A percentile compares a stretch with the other conserved stretches of the same genome.
phyloP scores from a whole-genome alignment of 768 basidiomycete species.

The Omphalotus guepiniiformis region DNA sequence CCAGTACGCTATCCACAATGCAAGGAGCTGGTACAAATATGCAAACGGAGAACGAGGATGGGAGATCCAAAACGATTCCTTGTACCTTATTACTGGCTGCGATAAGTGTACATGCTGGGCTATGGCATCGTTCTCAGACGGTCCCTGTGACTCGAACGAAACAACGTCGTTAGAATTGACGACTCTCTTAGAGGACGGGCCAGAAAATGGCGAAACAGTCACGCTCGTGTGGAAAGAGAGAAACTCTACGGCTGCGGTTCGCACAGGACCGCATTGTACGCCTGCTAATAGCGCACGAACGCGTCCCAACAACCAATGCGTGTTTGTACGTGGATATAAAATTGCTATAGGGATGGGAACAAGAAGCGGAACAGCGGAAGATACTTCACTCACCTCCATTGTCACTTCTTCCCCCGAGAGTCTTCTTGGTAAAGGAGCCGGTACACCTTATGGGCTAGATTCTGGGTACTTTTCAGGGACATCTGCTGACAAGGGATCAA shows the following conservation, averaged over 20 bases:
- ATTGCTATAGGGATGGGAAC: neutral
- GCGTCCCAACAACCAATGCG: slow-evolving; percentile 9
- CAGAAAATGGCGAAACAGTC: neutral
- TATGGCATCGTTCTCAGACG: slow-evolving; percentile 9
- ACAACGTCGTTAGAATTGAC: neutral
- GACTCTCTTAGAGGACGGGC: neutral
- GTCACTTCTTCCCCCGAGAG: neutral
- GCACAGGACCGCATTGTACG: neutral
- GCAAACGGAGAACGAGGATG: slow-evolving; percentile 8
- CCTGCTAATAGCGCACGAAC: neutral
- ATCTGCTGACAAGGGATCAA: neutral
- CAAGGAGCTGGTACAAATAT: slow-evolving; percentile 15
- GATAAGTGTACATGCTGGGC: slow-evolving; percentile 15
- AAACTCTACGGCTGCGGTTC: too few species aligned
- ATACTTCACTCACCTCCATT: neutral
- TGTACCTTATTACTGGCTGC: slow-evolving; percentile 17
- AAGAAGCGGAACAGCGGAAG: neutral
- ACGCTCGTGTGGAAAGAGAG: neutral
- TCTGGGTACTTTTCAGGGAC: neutral
- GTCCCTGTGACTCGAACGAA: neutral
- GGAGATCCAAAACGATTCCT: slow-evolving; percentile 10
- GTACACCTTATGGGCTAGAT: too few species aligned
- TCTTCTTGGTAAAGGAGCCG: too few species aligned
- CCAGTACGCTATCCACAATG: slow-evolving; percentile 10
- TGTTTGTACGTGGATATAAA: slow-evolving; percentile 12